Conservation (phyloP, 148 eudicot species). For the Talinum fruticosum region DNA sequence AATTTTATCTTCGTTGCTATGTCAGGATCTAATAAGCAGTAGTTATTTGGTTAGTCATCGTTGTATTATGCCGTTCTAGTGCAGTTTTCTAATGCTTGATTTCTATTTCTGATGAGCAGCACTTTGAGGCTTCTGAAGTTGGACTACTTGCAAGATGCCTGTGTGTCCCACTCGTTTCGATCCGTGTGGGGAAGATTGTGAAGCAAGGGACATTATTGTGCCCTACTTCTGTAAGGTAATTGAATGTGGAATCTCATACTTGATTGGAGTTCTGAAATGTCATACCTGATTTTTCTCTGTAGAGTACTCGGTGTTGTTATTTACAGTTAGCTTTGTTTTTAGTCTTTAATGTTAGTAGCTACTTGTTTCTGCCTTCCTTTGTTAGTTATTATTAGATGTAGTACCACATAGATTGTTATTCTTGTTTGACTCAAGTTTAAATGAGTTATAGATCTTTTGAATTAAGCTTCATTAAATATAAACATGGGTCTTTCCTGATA, state of each 20-base stretch:
- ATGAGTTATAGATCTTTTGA: no score
- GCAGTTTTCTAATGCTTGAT: neutral
- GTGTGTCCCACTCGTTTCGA: conserved; percentile 85
- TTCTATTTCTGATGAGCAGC: conserved; percentile 37
- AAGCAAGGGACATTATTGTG: conserved; percentile 69
- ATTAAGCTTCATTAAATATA: neutral
- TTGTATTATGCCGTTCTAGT: neutral
- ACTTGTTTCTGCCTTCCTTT: neutral
- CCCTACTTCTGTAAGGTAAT: conserved; percentile 68
- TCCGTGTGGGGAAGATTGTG: conserved; percentile 83
- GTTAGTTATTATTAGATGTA: neutral
- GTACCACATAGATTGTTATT: no score
- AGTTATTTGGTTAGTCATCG: no score
- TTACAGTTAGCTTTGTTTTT: neutral
- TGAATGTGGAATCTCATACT: neutral
- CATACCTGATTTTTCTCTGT: neutral
- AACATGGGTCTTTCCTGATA: neutral
- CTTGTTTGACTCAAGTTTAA: no score
- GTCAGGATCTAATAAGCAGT: no score
- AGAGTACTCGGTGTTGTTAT: neutral
- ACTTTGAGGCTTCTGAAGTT: conserved; percentile 90
- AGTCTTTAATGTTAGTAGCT: neutral
- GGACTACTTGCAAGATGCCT: conserved; percentile 86
- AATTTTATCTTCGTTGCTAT: neutral
- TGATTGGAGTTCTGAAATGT: neutral